Base-by-base conservation (phyloP, 192 early-diverging fungal species). In the Linnemannia schmuckeri region DNA sequence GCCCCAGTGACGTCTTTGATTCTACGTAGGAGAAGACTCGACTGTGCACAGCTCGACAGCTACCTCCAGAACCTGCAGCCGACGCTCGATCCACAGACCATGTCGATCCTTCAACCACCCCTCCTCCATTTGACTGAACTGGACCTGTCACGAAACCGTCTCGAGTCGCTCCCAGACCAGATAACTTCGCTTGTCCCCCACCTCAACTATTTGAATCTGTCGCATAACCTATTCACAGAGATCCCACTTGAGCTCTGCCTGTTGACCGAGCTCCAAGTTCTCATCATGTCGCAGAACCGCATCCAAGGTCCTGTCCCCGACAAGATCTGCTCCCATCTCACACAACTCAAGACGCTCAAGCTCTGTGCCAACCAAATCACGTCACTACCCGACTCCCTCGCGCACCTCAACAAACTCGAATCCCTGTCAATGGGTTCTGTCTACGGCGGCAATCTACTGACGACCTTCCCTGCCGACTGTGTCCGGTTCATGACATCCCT, bases 71-170 rank as follows among this genome's bases (percentile, higher is more conserved):
- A 85, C 61, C 46, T 81, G 38, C 83, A 70, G 44, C 79, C 78
- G n/a, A 76, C 80, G 18, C 71, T 79, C 38, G 76, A 88, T 69
- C 79, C 85, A 0, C 72, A 82, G 24, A 82, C 74, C 4, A 72
- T 88, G 74, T 76, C 76, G 7, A 81, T 82, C 27, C 80, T 88
- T 13, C 74, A 82, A 24, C 70, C 79, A 13, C 88, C 90, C 4
- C 81, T 89, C 78, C 70, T 90, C n/a, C 77, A 89, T 78, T 78
- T 92, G 40, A 79, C 88, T 2, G 91, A 92, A 73, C 77, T 93
- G 4, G 92, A 93, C 75, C 74, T 93, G 20, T 93, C 92, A 22
- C 82, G 91, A 10, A 93, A 93, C 57, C 66, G 85, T 12, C 86
- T 93, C 22, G 70, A 81, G 27, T 38, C 75, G 41, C 68, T 93